These are phyloP conservation scores for Entomortierella beljakovae DNA, from an alignment of 192 early-diverging fungal genomes.

Conservation along the genomic window DNA sequence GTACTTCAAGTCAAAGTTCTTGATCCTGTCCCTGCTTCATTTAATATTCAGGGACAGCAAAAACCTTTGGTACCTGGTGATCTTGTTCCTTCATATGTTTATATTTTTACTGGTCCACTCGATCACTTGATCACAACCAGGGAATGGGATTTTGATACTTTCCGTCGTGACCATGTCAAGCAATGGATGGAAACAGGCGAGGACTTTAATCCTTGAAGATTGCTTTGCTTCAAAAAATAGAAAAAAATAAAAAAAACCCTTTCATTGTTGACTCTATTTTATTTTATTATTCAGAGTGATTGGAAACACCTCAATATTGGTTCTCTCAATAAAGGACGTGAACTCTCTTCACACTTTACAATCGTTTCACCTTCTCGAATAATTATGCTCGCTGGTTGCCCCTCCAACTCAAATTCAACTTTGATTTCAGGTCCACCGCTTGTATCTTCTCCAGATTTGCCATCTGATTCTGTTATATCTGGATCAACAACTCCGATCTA, in stretches of 20 bases:
- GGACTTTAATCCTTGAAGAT: slow-evolving; percentile 9
- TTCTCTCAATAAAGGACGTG: slow-evolving; percentile 28
- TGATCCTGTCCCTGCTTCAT: slow-evolving; percentile 20
- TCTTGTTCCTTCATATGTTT: slow-evolving; percentile 29
- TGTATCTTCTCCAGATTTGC: neutral
- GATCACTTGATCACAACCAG: slow-evolving; percentile 15
- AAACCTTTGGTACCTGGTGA: slow-evolving; percentile 20
- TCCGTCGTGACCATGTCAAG: slow-evolving; percentile 24
- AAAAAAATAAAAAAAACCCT: neutral
- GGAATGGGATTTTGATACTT: slow-evolving; percentile 42
- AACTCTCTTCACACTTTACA: slow-evolving; percentile 39
- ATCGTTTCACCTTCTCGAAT: slow-evolving; percentile 34
- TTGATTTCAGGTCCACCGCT: slow-evolving; percentile 22
- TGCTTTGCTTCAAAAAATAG: neutral
- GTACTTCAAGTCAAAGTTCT: slow-evolving; percentile 24
- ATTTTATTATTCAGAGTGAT: slow-evolving; percentile 18
- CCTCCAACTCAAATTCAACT: slow-evolving; percentile 40
- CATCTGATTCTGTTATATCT: slow-evolving; percentile 17
- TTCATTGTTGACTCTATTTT: neutral
- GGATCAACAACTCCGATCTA: slow-evolving; percentile 38
- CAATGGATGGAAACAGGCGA: slow-evolving; percentile 25
- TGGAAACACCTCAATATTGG: slow-evolving; percentile 46
- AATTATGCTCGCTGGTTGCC: slow-evolving; percentile 23
- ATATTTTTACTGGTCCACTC: slow-evolving; percentile 36
- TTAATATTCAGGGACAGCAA: slow-evolving; percentile 3